Conservation (phyloP, 371 early-diverging fungal species). For the Umbelopsis sp. region DNA sequence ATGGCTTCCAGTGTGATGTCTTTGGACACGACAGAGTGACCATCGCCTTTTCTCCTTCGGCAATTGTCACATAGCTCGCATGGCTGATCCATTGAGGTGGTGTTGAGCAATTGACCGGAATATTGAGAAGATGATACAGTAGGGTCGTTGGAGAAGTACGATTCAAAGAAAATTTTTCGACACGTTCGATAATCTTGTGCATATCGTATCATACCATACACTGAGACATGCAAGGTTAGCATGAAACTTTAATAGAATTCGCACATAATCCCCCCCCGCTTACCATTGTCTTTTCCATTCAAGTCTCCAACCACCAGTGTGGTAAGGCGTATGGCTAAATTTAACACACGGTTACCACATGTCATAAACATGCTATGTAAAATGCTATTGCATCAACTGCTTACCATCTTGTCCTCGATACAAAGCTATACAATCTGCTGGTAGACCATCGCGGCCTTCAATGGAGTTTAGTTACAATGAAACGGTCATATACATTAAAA, state of each 20-base stretch:
- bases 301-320: conserved; percentile 67
- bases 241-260: not conserved
- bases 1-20: conserved; percentile 43
- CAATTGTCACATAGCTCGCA: conserved; percentile 65
- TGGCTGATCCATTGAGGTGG: conserved; percentile 39
- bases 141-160: conserved; percentile 56
- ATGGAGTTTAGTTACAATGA: not conserved
- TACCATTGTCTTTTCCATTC: conserved; percentile 62
- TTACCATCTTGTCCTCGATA: conserved; percentile 71
- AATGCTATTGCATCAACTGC: not conserved
- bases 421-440: conserved; percentile 77
- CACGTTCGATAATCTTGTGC: conserved; percentile 67
- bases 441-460: conserved; percentile 63
- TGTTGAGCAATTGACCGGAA: conserved; percentile 26
- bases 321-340: conserved; percentile 57
- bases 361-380: not conserved
- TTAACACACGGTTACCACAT: not conserved
- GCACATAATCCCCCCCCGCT: conserved; percentile 9
- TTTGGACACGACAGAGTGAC: conserved; percentile 22
- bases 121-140: conserved; percentile 20
- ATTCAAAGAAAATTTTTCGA: conserved; percentile 69
- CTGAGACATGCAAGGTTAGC: conserved; percentile 24
- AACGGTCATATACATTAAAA: not conserved
- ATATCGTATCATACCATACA: conserved; percentile 67
- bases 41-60: conserved; percentile 22